phyloP scores from a whole-genome alignment of 2,329 filamentous ascomycete species.

The Simplicillium aogashimaense region DNA sequence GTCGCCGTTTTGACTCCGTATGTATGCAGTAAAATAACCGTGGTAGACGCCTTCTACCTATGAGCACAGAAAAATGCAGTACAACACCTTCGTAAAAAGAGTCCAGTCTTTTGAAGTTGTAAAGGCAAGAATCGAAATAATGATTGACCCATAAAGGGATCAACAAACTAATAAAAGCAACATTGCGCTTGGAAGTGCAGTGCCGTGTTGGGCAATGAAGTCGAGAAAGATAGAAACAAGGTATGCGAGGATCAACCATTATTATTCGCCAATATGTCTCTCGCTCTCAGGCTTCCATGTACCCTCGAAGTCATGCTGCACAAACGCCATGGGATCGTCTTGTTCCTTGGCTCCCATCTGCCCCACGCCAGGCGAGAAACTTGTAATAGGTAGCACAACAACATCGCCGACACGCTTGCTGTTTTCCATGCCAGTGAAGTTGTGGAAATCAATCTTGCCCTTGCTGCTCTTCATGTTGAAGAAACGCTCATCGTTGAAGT shows the following conservation, averaged over 20 bases:
- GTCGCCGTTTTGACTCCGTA: no score
- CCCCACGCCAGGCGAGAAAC: constrained; percentile 88
- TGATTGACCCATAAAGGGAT: no score
- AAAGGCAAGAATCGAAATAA: no score
- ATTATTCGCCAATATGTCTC: constrained; percentile 53
- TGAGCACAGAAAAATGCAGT: constrained; percentile 1
- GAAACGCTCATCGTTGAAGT: constrained; percentile 84
- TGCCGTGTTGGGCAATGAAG: not conserved
- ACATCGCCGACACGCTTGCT: constrained; percentile 89
- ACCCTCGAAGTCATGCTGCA: constrained; percentile 93
- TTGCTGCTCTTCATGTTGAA: constrained; percentile 68
- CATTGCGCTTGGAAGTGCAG: no score
- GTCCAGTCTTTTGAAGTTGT: not conserved
- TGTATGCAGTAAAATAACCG: no score
- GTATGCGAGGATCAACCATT: constrained; percentile 10
- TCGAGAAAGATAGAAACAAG: not conserved
- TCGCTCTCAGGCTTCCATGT: constrained; percentile 68
- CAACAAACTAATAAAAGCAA: no score
- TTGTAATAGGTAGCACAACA: constrained; percentile 87
- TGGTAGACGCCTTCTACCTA: not conserved
- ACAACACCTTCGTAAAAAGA: constrained; percentile 3
- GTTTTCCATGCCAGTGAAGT: constrained; percentile 79
- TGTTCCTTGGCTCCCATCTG: constrained; percentile 87
- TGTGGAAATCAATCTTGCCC: constrained; percentile 69
- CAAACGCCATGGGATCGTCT: constrained; percentile 93